Percentiles rank a stretch among this genome's conserved stretches.
Evolutionary conservation across 106 monocot genomes (phyloP).

Genomic region (Allium cepa): DNA sequence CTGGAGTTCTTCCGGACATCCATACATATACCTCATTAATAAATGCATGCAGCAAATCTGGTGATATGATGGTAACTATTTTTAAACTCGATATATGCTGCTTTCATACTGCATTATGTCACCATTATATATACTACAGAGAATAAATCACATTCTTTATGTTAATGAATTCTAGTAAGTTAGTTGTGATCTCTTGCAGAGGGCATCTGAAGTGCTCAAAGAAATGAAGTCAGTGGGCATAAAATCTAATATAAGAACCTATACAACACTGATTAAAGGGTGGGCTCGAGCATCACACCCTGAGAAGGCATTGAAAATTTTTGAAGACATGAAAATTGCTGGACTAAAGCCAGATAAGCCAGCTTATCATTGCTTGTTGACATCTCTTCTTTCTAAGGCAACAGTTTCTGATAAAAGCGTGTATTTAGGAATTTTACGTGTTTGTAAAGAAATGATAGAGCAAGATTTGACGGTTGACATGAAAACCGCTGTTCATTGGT

Average conservation of each 20-base stretch:
- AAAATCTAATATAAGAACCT: slow-evolving; percentile 81
- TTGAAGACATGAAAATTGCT: slow-evolving; percentile 74
- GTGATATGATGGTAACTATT: neutral
- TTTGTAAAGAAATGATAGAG: slow-evolving; percentile 83
- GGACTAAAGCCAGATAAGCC: slow-evolving; percentile 80
- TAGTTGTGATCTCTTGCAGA: slow-evolving; percentile 26
- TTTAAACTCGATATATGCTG: neutral
- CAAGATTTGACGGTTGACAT: slow-evolving; percentile 70
- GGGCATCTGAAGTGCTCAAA: slow-evolving; percentile 62
- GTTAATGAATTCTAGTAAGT: neutral
- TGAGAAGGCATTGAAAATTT: slow-evolving; percentile 77
- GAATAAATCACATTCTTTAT: neutral
- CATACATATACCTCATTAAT: slow-evolving; percentile 45
- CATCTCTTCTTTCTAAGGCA: slow-evolving; percentile 76
- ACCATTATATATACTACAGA: neutral
- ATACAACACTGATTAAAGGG: slow-evolving; percentile 84
- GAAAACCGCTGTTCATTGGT: slow-evolving; percentile 88
- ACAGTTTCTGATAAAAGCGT: slow-evolving; percentile 59
- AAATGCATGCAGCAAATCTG: neutral
- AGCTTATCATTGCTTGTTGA: slow-evolving; percentile 92
- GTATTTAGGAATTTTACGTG: slow-evolving; percentile 51
- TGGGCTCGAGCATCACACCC: slow-evolving; percentile 85
- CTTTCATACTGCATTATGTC: neutral
- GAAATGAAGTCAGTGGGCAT: slow-evolving; percentile 78
- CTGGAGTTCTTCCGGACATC: slow-evolving; percentile 79